Evolutionary conservation across 371 early-diverging fungal genomes (phyloP).

Genomic region (Apophysomyces elegans): DNA sequence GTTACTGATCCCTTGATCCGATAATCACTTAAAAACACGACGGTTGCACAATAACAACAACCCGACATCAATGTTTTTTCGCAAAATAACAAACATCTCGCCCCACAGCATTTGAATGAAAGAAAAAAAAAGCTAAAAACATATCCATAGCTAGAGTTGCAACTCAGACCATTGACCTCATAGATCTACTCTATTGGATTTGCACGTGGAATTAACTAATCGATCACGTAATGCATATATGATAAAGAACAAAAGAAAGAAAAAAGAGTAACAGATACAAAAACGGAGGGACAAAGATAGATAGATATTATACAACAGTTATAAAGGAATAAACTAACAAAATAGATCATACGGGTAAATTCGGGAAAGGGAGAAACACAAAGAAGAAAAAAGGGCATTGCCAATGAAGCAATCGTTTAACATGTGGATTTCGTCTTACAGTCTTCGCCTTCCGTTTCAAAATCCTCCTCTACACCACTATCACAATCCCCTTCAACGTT

Average conservation of each 20-base stretch:
- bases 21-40: no score
- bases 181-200: slow-evolving; percentile 6
- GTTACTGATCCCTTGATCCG: no score
- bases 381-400: not conserved
- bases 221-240: slow-evolving; percentile 4
- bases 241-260: not conserved
- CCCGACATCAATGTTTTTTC: no score
- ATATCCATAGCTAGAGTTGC: not conserved
- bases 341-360: slow-evolving; percentile 8
- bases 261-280: not conserved
- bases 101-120: not conserved
- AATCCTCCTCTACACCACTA: slow-evolving; percentile 1
- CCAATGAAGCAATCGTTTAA: not conserved
- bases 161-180: not conserved
- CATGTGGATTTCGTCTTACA: not conserved
- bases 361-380: not conserved
- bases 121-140: not conserved
- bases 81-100: no score
- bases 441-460: not conserved
- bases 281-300: no score
- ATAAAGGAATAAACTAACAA: not conserved
- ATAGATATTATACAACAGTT: no score
- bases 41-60: no score
- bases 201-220: slow-evolving; percentile 2
- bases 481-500: not conserved